Conservation (phyloP, 139 green algal genomes). For the Pleodorina starrii region DNA sequence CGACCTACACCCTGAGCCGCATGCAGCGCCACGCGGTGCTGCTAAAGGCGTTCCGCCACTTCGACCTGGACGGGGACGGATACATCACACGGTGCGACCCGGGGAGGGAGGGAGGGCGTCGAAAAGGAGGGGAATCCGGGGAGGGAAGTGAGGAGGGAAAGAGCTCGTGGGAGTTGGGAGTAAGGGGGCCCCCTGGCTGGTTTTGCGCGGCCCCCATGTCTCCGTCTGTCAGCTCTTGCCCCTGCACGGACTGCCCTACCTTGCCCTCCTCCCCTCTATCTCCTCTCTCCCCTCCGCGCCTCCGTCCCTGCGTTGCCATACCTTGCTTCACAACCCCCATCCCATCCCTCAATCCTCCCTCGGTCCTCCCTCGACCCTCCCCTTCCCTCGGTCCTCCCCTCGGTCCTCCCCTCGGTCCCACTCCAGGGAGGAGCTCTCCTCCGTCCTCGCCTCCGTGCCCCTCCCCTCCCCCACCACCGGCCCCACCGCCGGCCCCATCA, state of each 20-base stretch:
- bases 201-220: no score
- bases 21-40: constrained; percentile 57
- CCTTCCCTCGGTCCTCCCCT: no score
- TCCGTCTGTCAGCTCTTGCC: no score
- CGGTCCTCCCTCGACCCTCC: no score
- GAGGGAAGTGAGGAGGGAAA: neutral
- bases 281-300: neutral
- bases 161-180: no score
- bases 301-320: no score
- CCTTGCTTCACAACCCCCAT: no score
- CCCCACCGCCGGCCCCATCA: neutral
- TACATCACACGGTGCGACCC: constrained; percentile 57
- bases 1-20: constrained; percentile 49
- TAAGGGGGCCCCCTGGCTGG: no score
- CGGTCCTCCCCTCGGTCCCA: no score
- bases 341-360: no score
- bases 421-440: constrained; percentile 27
- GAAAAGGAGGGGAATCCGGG: neutral
- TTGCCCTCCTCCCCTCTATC: neutral
- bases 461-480: neutral
- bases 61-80: constrained; percentile 62
- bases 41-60: constrained; percentile 54
- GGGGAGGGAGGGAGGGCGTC: neutral
- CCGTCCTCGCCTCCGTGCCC: neutral
- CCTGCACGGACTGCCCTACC: neutral